Evolutionary conservation across 2,329 filamentous ascomycete genomes (phyloP).

Genomic region (Cladosporium sp.): DNA sequence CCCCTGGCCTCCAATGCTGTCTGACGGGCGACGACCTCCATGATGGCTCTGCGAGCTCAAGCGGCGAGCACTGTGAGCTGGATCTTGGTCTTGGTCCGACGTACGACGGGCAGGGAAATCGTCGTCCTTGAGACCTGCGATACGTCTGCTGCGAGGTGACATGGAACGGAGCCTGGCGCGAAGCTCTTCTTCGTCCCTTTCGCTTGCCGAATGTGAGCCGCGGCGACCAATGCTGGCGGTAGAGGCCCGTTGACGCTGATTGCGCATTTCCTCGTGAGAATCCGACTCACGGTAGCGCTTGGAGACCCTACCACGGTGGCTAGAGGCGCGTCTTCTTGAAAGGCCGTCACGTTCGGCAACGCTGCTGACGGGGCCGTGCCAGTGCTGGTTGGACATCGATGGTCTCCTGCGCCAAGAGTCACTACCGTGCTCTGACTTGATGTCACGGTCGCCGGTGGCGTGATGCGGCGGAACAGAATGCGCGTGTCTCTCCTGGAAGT

Average conservation of each 20-base stretch:
- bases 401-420: not conserved
- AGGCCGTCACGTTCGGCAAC: not conserved
- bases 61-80: not conserved
- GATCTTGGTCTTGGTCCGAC: not conserved
- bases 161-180: not conserved
- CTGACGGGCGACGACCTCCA: not conserved
- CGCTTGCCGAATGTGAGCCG: not conserved
- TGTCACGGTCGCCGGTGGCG: not conserved
- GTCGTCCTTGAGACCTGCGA: not conserved
- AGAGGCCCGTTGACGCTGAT: not conserved
- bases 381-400: not conserved
- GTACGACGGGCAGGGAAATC: not conserved
- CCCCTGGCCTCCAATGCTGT: not conserved
- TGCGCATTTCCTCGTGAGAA: not conserved
- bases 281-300: constrained; percentile 3
- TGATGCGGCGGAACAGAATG: not conserved
- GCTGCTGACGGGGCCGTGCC: not conserved
- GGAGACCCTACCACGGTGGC: not conserved
- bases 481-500: not conserved
- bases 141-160: constrained; percentile 5
- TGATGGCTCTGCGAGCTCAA: not conserved
- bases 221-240: not conserved
- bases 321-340: not conserved
- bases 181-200: not conserved
- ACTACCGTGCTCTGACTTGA: constrained; percentile 3